These are phyloP conservation scores for Guadua angustifolia DNA, from an alignment of 176 grass and related monocot genomes.

Conservation along the genomic window DNA sequence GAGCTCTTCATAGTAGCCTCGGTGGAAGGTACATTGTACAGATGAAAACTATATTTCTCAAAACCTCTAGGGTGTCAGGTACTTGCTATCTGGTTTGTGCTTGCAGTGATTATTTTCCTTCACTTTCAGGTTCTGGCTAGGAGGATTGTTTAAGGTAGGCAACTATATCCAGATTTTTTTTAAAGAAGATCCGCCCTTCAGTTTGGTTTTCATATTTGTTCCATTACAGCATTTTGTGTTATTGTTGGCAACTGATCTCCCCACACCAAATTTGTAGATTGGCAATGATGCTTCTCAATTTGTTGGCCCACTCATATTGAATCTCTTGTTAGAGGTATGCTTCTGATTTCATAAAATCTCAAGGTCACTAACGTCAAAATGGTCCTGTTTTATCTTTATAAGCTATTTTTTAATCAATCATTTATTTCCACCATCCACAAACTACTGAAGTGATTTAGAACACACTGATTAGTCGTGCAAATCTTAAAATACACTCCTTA, in stretches of 20 bases:
- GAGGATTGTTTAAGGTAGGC: slow-evolving; percentile 91
- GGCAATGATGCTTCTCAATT: slow-evolving; percentile 97
- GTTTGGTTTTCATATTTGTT: background rate
- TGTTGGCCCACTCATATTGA: slow-evolving; percentile 90
- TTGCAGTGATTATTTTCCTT: slow-evolving; percentile 31
- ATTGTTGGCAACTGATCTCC: slow-evolving; percentile 30
- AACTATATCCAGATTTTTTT: slow-evolving; percentile 16
- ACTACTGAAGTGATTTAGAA: slow-evolving; percentile 16
- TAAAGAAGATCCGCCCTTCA: slow-evolving; percentile 5
- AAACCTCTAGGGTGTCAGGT: slow-evolving; percentile 10
- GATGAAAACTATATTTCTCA: slow-evolving; percentile 1
- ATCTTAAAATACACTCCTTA: background rate
- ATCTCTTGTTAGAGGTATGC: slow-evolving; percentile 75
- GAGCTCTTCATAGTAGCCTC: slow-evolving; percentile 87
- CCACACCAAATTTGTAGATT: slow-evolving; percentile 58
- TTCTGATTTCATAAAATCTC: slow-evolving; percentile 33
- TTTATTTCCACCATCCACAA: background rate
- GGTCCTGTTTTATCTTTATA: slow-evolving; percentile 7
- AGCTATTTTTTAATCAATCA: background rate
- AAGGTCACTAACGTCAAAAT: slow-evolving; percentile 8
- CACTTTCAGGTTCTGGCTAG: slow-evolving; percentile 85
- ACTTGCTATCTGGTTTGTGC: slow-evolving; percentile 26
- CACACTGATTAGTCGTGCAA: background rate
- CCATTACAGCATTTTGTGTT: background rate
- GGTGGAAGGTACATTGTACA: slow-evolving; percentile 66